These are phyloP conservation scores for Fusarium zealandicum DNA, from an alignment of 2,329 filamentous ascomycete genomes.

Conservation along the genomic window DNA sequence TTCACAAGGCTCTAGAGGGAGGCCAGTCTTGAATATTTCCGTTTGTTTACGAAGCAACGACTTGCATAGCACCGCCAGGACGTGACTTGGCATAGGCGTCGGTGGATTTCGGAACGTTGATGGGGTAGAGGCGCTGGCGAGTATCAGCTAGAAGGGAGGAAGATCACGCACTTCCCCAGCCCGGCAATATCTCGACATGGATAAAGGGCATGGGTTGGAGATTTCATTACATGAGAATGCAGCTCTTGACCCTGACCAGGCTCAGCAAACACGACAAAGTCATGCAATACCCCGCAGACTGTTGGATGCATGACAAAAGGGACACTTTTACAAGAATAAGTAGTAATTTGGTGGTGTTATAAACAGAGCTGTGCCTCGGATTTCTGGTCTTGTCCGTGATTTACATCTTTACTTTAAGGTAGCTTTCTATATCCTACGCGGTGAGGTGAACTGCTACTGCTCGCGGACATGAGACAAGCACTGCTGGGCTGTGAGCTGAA, in stretches of 20 bases:
- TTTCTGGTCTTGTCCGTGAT: background rate
- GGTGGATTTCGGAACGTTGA: conserved; percentile 4
- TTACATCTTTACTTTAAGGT: background rate
- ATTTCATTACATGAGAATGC: conserved; percentile 40
- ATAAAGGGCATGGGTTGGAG: conserved; percentile 28
- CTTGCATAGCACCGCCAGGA: conserved; percentile 3
- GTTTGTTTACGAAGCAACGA: conserved; percentile 32
- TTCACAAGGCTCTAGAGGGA: background rate
- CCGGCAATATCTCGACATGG: conserved; percentile 10
- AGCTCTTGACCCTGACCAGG: conserved; percentile 32
- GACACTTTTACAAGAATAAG: conserved; percentile 5
- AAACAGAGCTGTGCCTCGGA: conserved; percentile 18
- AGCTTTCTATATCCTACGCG: background rate
- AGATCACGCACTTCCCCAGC: conserved; percentile 20
- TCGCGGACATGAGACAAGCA: background rate
- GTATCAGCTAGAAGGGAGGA: background rate
- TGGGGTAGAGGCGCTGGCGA: background rate
- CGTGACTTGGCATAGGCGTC: background rate
- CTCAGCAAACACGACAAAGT: conserved; percentile 23
- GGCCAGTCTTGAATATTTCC: conserved; percentile 6
- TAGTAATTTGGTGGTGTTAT: conserved; percentile 17
- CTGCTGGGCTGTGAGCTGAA: background rate
- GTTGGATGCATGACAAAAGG: conserved; percentile 17
- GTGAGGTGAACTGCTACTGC: background rate
- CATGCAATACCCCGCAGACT: conserved; percentile 38